These are phyloP conservation scores for Syzygium jambos DNA, from an alignment of 345 rosid genomes.

Conservation along the genomic window DNA sequence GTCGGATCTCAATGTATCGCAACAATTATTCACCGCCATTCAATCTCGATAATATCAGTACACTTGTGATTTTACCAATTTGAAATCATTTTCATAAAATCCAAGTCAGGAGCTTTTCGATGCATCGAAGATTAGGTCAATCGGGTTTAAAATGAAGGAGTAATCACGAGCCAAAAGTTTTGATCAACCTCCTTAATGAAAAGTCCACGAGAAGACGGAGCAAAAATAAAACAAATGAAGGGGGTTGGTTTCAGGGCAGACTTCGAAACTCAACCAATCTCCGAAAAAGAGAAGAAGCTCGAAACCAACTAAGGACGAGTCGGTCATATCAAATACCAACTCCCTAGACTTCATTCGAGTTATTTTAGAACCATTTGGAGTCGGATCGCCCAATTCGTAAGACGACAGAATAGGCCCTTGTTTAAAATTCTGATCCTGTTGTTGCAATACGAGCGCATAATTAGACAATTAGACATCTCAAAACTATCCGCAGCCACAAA, in stretches of 20 bases:
- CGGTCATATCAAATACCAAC: neutral
- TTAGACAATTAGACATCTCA: neutral
- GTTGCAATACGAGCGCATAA: neutral
- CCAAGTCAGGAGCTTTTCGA: neutral
- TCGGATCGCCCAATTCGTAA: neutral
- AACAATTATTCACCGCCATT: neutral
- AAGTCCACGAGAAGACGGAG: neutral
- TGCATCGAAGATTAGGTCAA: rapidly evolving
- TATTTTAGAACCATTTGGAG: neutral
- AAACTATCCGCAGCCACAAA: neutral
- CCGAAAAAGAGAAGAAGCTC: neutral
- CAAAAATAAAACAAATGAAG: neutral
- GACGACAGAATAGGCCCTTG: neutral
- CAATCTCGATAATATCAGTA: neutral
- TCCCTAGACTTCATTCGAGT: neutral
- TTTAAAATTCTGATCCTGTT: neutral
- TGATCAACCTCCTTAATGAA: neutral
- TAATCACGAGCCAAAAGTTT: neutral
- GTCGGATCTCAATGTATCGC: neutral
- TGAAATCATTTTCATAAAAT: neutral
- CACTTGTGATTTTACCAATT: neutral
- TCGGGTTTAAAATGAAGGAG: neutral
- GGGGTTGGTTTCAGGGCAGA: neutral
- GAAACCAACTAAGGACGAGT: neutral
- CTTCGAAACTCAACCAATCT: neutral